phyloP scores from a whole-genome alignment of 352 stramenopile species.

The Phytophthora syringae region DNA sequence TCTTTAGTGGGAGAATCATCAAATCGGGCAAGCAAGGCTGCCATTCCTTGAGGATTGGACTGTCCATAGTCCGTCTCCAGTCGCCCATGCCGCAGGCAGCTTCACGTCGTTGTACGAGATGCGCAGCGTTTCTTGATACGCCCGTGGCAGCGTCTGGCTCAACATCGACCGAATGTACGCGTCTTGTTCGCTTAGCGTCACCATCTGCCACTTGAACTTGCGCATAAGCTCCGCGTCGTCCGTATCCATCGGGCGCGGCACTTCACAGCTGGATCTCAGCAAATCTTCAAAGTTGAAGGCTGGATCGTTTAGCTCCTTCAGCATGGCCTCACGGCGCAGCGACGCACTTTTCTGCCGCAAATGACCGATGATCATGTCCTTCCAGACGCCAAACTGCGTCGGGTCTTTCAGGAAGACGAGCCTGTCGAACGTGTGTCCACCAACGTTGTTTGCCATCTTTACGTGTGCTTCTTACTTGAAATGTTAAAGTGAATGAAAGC shows the following conservation, averaged over 20 bases:
- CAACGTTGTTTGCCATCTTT: no score
- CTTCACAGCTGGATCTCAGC: neutral
- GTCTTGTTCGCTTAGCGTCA: neutral
- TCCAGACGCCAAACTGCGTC: neutral
- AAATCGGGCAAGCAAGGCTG: neutral
- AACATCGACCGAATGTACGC: neutral
- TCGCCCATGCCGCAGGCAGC: neutral
- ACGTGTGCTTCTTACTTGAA: no score
- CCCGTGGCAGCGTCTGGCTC: no score
- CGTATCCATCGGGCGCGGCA: neutral
- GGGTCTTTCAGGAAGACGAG: neutral
- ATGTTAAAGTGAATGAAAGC: no score
- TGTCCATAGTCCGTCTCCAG: neutral
- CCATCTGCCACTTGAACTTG: neutral
- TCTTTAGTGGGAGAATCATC: neutral
- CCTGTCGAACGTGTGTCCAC: neutral
- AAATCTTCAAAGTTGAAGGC: neutral
- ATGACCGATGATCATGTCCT: slow-evolving; percentile 1
- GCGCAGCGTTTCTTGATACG: neutral
- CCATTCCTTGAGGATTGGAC: neutral
- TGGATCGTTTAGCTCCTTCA: neutral
- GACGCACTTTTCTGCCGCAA: neutral
- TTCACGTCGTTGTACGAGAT: neutral
- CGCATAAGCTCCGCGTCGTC: neutral
- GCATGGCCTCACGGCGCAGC: neutral